Percentiles rank a stretch among this genome's conserved stretches.
Evolutionary conservation across 2,329 filamentous ascomycete genomes (phyloP).

Genomic region (Claviceps pusilla): DNA sequence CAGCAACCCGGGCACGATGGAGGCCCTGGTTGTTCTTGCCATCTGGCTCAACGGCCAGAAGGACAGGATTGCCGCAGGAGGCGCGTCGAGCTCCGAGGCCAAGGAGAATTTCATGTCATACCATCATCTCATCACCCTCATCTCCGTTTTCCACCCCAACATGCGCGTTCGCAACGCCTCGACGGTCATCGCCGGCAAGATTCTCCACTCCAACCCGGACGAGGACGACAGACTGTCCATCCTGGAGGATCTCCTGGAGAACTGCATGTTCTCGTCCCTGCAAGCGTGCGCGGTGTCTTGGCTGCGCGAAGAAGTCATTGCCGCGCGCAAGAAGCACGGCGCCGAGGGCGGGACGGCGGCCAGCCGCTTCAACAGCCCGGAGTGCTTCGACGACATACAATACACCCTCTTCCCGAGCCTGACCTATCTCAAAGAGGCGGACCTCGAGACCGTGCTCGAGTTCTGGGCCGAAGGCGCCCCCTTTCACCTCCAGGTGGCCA

Average conservation of each 20-base stretch:
- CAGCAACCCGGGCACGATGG: conserved; percentile 38
- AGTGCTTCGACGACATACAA: conserved; percentile 44
- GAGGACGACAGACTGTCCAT: conserved; percentile 45
- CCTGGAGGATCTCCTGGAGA: conserved; percentile 49
- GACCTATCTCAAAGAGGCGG: conserved; percentile 28
- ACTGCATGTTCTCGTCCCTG: conserved; percentile 47
- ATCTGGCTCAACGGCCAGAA: conserved; percentile 41
- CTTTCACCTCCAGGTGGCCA: conserved; percentile 44
- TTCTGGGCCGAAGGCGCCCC: conserved; percentile 37
- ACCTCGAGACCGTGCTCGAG: conserved; percentile 29
- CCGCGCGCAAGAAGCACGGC: conserved; percentile 20
- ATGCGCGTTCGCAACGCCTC: conserved; percentile 40
- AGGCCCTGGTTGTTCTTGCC: conserved; percentile 44
- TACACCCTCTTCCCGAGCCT: conserved; percentile 46
- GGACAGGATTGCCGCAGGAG: conserved; percentile 21
- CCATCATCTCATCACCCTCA: conserved; percentile 42
- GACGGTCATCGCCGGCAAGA: conserved; percentile 34
- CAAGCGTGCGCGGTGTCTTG: conserved; percentile 49
- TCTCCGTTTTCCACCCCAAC: conserved; percentile 41
- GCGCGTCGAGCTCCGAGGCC: conserved; percentile 10
- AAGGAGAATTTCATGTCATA: conserved; percentile 41
- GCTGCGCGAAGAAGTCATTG: conserved; percentile 47
- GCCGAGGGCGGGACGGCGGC: conserved; percentile 9
- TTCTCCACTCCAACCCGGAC: conserved; percentile 44
- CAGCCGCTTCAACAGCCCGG: conserved; percentile 32